phyloP scores from a whole-genome alignment of 805 yeast genomes.

The Candida peoriensis region DNA sequence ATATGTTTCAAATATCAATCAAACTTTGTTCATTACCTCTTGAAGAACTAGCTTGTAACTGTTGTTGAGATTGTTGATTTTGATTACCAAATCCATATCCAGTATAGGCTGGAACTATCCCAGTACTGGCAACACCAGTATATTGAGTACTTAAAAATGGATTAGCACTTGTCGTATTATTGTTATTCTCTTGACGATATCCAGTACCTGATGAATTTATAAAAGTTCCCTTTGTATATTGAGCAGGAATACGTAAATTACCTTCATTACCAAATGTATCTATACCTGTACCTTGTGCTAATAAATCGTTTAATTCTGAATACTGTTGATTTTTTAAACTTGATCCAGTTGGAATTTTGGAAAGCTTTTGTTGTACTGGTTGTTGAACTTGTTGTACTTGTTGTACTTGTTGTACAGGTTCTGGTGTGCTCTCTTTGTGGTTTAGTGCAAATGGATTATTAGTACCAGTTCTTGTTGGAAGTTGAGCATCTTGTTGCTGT shows the following conservation, averaged over 20 bases:
- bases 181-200: conserved; percentile 28
- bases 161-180: conserved; percentile 24
- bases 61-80: conserved; percentile 22
- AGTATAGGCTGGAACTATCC: conserved; percentile 75
- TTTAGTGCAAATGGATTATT: conserved; percentile 72
- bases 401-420: conserved; percentile 16
- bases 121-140: conserved; percentile 63
- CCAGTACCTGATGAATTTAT: conserved; percentile 90
- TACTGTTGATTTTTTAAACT: conserved; percentile 50
- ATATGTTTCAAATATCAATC: conserved; percentile 23
- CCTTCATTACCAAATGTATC: conserved; percentile 94
- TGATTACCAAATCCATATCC: conserved; percentile 95
- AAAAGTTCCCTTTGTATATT: conserved; percentile 77
- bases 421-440: conserved; percentile 13
- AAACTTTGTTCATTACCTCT: conserved; percentile 22
- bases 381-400: conserved; percentile 26
- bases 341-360: conserved; percentile 46
- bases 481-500: conserved; percentile 30
- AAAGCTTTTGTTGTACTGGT: conserved; percentile 31
- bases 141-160: conserved; percentile 58
- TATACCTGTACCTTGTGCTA: conserved; percentile 84
- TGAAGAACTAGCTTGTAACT: conserved; percentile 10
- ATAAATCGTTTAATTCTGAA: conserved; percentile 70
- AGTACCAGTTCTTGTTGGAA: conserved; percentile 62
- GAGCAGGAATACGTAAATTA: conserved; percentile 82